Evolutionary conservation across 306 rosid species (phyloP), one percentile per base, ranked within the genome.

Genomic region (Psophocarpus tetragonolobus): DNA sequence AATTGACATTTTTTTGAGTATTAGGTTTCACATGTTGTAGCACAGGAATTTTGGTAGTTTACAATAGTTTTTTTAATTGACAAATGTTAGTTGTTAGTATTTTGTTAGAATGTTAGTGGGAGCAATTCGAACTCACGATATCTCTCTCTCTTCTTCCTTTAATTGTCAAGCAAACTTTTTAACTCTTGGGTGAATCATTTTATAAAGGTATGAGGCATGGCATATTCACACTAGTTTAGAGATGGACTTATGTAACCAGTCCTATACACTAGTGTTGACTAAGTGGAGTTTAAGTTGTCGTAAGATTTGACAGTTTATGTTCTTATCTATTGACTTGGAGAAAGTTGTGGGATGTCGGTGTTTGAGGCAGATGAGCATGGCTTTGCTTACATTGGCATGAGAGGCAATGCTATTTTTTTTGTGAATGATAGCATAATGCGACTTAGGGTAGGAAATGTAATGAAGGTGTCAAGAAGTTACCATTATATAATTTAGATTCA

Each of bases 21-120:
- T 7, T 27, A 23, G 27, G n/a, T 68, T 68, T 17, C 32, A 36
- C 54, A 41, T 77, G 63, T 60, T 66, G 61, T 54, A 73, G 62
- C 72, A 38, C 24, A 13, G 23, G 61, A 47, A 63, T 71, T 50
- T 58, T 74, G 62, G 50, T 78, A 45, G 69, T 68, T 75, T 81
- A 61, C 74, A 56, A 61, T 69, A 36, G n/a, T n/a, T n/a, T n/a
- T n/a, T n/a, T n/a, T n/a, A n/a, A n/a, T n/a, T n/a, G n/a, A n/a
- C n/a, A n/a, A n/a, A n/a, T n/a, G n/a, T n/a, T n/a, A n/a, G n/a
- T n/a, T n/a, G n/a, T n/a, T n/a, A n/a, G n/a, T n/a, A n/a, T n/a
- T n/a, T n/a, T n/a, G n/a, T n/a, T n/a, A n/a, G n/a, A n/a, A n/a
- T n/a, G n/a, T n/a, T n/a, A n/a, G n/a, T n/a, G n/a, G n/a, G n/a